Evolutionary conservation across 176 grass and related monocot species (phyloP).

Genomic region (Aegilops longissima): DNA sequence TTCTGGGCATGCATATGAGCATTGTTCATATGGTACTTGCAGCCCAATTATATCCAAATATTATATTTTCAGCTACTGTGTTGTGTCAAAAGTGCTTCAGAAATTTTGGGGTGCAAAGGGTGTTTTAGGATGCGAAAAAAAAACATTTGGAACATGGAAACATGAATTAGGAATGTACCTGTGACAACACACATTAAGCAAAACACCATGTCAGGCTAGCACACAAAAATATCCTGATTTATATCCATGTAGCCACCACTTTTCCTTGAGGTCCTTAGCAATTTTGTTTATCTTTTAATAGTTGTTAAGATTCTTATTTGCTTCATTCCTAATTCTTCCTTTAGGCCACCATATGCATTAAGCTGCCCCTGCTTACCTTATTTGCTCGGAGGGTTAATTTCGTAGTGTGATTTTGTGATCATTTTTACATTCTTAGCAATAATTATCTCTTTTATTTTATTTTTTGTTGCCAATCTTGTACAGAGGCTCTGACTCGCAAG

Average conservation of each 20-base stretch:
- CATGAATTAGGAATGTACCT: not conserved
- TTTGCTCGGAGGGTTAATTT: not conserved
- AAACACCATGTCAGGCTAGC: not conserved
- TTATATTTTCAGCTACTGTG: too few relatives aligned
- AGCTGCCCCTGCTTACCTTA: not conserved
- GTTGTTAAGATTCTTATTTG: not conserved
- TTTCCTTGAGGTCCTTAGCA: not conserved
- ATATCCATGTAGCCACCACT: not conserved
- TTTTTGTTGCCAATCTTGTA: not conserved
- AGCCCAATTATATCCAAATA: too few relatives aligned
- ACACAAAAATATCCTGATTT: not conserved
- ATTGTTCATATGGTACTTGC: not conserved
- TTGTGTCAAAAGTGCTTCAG: too few relatives aligned
- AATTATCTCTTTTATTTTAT: not conserved
- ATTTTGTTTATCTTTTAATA: not conserved
- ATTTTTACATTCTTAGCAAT: not conserved
- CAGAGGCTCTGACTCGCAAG: conserved; percentile 33
- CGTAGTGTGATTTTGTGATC: not conserved
- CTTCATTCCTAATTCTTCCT: not conserved
- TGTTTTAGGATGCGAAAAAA: not conserved
- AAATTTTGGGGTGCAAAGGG: not conserved
- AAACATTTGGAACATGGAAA: not conserved
- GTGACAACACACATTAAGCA: not conserved
- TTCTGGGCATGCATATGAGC: not conserved
- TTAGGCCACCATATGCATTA: not conserved